Evolutionary conservation across 2,329 filamentous ascomycete species (phyloP).

Genomic region (Penicillium sp.): DNA sequence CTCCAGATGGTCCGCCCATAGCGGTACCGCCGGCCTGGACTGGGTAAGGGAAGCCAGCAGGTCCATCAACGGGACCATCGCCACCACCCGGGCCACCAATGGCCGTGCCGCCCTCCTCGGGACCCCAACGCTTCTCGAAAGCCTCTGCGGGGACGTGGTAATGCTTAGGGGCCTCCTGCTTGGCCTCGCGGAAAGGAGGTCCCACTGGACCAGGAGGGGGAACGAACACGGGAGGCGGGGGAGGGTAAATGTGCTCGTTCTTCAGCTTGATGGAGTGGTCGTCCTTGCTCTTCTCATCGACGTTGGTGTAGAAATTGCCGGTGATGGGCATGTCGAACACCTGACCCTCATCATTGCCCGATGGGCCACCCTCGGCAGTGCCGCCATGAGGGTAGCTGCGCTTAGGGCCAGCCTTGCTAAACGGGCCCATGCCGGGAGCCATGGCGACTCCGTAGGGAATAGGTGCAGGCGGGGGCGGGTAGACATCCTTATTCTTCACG

Average conservation of each 20-base stretch:
- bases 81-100: slow-evolving; percentile 18
- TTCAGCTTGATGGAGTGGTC: slow-evolving; percentile 20
- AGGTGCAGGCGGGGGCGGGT: slow-evolving; percentile 2
- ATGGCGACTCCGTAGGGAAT: slow-evolving; percentile 8
- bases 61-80: not conserved
- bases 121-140: slow-evolving; percentile 11
- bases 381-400: slow-evolving; percentile 14
- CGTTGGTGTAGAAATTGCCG: slow-evolving; percentile 15
- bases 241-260: slow-evolving; percentile 14
- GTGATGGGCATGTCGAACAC: slow-evolving; percentile 22
- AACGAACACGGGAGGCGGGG: not conserved
- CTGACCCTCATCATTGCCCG: slow-evolving; percentile 24
- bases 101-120: slow-evolving; percentile 14
- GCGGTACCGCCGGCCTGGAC: slow-evolving; percentile 12
- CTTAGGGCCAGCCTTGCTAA: slow-evolving; percentile 9
- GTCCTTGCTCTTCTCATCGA: slow-evolving; percentile 17
- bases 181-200: not conserved
- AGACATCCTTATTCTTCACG: slow-evolving; percentile 18
- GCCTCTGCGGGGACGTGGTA: slow-evolving; percentile 6
- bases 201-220: not conserved
- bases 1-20: slow-evolving; percentile 18
- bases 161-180: not conserved
- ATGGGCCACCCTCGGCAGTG: slow-evolving; percentile 19
- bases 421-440: slow-evolving; percentile 13
- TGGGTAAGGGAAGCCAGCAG: slow-evolving; percentile 1